Evolutionary conservation across 345 rosid species (phyloP).

Genomic region (Passiflora organensis): DNA sequence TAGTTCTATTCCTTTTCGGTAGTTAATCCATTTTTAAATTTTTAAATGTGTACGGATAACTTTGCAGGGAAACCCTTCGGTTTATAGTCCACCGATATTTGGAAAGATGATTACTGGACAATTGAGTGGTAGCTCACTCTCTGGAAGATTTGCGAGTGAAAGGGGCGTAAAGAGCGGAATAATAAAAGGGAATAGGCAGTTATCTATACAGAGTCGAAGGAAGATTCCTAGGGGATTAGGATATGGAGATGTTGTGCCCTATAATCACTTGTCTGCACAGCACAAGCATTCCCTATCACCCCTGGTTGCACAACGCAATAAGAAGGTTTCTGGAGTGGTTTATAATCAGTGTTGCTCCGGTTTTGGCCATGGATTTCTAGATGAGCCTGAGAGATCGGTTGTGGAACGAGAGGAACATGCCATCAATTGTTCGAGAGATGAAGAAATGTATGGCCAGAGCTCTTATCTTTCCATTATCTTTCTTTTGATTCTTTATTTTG

Average conservation of each 20-base stretch:
- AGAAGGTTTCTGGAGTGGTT: constrained; percentile 19
- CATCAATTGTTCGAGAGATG: constrained; percentile 17
- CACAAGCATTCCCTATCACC: constrained; percentile 25
- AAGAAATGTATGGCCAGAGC: constrained; percentile 40
- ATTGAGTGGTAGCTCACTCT: constrained; percentile 29
- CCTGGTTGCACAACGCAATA: constrained; percentile 29
- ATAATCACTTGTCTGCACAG: constrained; percentile 17
- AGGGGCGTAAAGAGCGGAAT: constrained; percentile 23
- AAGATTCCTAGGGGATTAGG: constrained; percentile 18
- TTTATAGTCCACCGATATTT: too few relatives aligned
- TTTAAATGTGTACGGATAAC: too few relatives aligned
- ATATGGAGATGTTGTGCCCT: constrained; percentile 13
- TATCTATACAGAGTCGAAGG: constrained; percentile 17
- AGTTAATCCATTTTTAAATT: not conserved
- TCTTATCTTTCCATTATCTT: not conserved
- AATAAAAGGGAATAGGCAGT: constrained; percentile 11
- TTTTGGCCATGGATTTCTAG: constrained; percentile 35
- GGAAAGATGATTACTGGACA: constrained; percentile 34
- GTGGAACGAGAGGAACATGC: constrained; percentile 30
- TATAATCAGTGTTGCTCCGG: constrained; percentile 41
- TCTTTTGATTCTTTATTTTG: too few relatives aligned
- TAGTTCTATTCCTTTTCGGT: too few relatives aligned
- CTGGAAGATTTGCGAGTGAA: constrained; percentile 31
- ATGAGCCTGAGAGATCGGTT: constrained; percentile 19
- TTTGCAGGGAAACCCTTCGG: too few relatives aligned